phyloP scores from a whole-genome alignment of 257 asterid species.

The Fraxinus cuspidata region DNA sequence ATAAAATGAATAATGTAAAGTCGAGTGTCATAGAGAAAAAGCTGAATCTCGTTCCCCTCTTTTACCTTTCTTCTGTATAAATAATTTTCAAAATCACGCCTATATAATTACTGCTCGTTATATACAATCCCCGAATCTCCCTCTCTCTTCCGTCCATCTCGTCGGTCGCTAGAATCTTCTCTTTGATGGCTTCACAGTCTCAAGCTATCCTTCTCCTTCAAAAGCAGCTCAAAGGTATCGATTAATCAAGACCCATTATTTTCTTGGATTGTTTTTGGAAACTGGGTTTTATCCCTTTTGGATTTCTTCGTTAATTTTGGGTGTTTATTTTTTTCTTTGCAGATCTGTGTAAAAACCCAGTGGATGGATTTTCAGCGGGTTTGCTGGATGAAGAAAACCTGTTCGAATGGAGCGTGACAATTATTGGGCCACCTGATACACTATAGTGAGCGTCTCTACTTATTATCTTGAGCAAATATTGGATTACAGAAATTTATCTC shows the following conservation, averaged over 20 bases:
- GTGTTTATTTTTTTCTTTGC: conserved; percentile 12
- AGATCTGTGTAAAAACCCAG: conserved; percentile 63
- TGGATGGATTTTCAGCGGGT: conserved; percentile 98
- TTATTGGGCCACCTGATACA: conserved; percentile 97
- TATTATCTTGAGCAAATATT: conserved; percentile 1
- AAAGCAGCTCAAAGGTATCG: conserved; percentile 86
- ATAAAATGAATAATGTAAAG: background rate
- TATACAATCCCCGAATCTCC: background rate
- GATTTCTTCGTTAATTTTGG: conserved; percentile 26
- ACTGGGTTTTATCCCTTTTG: conserved; percentile 18
- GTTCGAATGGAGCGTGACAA: conserved; percentile 95
- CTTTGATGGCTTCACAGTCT: conserved; percentile 72
- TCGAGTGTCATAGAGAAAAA: background rate
- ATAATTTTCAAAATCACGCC: background rate
- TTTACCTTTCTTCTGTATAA: background rate
- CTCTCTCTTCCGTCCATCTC: conserved; percentile 10
- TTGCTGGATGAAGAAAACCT: conserved; percentile 78
- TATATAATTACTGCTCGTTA: background rate
- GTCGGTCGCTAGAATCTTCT: conserved; percentile 18
- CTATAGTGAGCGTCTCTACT: conserved; percentile 61
- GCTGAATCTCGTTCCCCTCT: background rate
- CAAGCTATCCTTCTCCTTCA: conserved; percentile 94
- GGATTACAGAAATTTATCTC: background rate
- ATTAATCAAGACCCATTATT: background rate
- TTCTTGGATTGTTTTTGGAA: conserved; percentile 18